Base-by-base conservation (phyloP, 2,329 filamentous ascomycete genomes). In the Lasiodiplodia sp. region DNA sequence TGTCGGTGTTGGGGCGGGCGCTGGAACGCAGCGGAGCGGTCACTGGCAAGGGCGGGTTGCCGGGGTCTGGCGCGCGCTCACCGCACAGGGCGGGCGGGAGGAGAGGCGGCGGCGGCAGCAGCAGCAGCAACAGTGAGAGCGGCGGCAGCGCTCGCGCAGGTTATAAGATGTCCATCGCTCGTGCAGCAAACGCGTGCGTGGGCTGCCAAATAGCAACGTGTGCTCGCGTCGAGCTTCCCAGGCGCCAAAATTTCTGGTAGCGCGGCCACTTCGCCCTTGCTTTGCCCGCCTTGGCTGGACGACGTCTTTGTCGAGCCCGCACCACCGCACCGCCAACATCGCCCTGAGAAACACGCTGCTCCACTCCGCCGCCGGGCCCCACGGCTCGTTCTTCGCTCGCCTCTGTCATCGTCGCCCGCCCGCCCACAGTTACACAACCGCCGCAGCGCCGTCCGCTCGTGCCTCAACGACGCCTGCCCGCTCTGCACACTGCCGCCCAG, bases 391-490 rank as follows among this genome's bases (percentile, higher is more conserved):
- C 66, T 56, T 40, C 53, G 34, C 52, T 28, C 66, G n/a, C 56
- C 55, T 67, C 65, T 60, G 34, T 52, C 55, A 31, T 31, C 28
- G 38, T 38, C 38, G 52, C 56, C 56, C 56, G 31, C 40, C 55
- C 21, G 55, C 65, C n/a, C 34, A 31, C 66, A 23, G 66, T 67
- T 67, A 62, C 66, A 67, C 66, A 62, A 47, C 44, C 44, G 55
- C 56, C 66, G 18, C 47, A 67, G 66, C 66, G 55, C 66, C 49
- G 18, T 67, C 66, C 40, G 55, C 66, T 67, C 66, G 66, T 67
- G 66, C 56, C 40, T 67, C 56, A 56, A 67, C 66, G 56, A 51
- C 55, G 55, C 56, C 44, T 47, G 58, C 58, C 66, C 66, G 56
- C 56, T 51, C 66, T 67, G 66, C 66, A 60, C 49, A 49, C 47